These are phyloP conservation scores for Rutstroemia sp. DNA, from an alignment of 2,329 filamentous ascomycete species.

Conservation along the genomic window DNA sequence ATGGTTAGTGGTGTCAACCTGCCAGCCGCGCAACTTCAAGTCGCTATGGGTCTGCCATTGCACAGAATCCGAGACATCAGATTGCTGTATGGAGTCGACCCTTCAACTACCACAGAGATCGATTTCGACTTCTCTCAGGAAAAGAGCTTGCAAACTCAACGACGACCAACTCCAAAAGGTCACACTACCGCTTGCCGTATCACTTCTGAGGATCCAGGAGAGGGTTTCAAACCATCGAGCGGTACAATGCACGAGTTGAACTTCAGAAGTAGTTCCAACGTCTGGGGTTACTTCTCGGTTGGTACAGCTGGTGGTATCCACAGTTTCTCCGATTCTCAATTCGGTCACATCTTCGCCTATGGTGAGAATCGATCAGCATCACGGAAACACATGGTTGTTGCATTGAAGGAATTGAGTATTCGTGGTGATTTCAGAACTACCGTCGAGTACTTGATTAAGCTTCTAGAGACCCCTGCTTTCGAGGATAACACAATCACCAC, in stretches of 20 bases:
- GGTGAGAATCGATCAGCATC: slow-evolving; percentile 95
- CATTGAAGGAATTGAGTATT: slow-evolving; percentile 97
- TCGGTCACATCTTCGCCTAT: slow-evolving; percentile 98
- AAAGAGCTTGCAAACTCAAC: slow-evolving; percentile 75
- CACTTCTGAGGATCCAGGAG: slow-evolving; percentile 95
- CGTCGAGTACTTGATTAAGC: slow-evolving; percentile 97
- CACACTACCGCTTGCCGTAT: slow-evolving; percentile 98
- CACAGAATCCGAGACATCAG: slow-evolving; percentile 95
- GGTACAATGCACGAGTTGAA: slow-evolving; percentile 99
- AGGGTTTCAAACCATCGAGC: slow-evolving; percentile 98
- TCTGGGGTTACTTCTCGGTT: slow-evolving; percentile 99
- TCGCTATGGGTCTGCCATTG: slow-evolving; percentile 96
- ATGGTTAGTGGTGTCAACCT: slow-evolving; percentile 99
- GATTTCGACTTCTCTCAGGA: slow-evolving; percentile 94
- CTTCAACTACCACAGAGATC: slow-evolving; percentile 76
- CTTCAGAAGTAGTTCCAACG: slow-evolving; percentile 97
- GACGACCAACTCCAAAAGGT: slow-evolving; percentile 86
- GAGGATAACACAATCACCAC: slow-evolving; percentile 99
- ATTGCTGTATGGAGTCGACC: slow-evolving; percentile 90
- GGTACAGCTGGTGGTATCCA: slow-evolving; percentile 94
- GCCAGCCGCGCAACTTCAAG: slow-evolving; percentile 93
- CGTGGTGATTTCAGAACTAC: slow-evolving; percentile 98
- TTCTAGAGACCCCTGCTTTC: slow-evolving; percentile 95
- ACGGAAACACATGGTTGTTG: slow-evolving; percentile 98
- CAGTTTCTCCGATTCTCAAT: slow-evolving; percentile 98